phyloP scores from a whole-genome alignment of 2,329 filamentous ascomycete species.

The Colletotrichum gloeosporioides region DNA sequence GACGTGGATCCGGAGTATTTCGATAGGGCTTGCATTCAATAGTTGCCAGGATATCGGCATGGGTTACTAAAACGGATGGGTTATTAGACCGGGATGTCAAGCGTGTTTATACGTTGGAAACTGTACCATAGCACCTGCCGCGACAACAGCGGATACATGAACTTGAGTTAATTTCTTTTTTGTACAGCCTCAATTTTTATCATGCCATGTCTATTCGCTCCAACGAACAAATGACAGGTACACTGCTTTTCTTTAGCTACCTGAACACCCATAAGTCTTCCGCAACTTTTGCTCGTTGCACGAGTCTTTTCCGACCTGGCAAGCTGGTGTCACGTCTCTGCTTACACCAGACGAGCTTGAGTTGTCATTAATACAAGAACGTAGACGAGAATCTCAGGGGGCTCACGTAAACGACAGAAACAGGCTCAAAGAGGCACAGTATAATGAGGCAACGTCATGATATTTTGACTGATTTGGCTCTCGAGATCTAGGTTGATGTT shows the following conservation, averaged over 20 bases:
- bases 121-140: background rate
- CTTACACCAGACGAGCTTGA: too few species aligned
- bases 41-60: background rate
- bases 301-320: too few species aligned
- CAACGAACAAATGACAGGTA: too few species aligned
- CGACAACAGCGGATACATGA: background rate
- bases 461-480: background rate
- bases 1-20: background rate
- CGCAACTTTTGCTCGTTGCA: too few species aligned
- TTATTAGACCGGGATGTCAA: background rate
- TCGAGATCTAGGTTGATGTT: background rate
- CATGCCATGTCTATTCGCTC: too few species aligned
- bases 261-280: too few species aligned
- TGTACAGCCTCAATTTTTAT: too few species aligned
- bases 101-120: background rate
- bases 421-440: background rate
- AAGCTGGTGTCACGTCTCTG: too few species aligned
- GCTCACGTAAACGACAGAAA: background rate
- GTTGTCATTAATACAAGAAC: rapidly evolving
- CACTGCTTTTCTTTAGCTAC: too few species aligned
- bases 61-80: background rate
- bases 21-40: background rate
- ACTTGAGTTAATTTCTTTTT: background rate
- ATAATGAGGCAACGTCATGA: background rate
- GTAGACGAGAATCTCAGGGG: background rate